Percentiles rank a stretch among this genome's conserved stretches.
phyloP scores from a whole-genome alignment of 768 basidiomycete species.

The Xanthoconium stramineum region DNA sequence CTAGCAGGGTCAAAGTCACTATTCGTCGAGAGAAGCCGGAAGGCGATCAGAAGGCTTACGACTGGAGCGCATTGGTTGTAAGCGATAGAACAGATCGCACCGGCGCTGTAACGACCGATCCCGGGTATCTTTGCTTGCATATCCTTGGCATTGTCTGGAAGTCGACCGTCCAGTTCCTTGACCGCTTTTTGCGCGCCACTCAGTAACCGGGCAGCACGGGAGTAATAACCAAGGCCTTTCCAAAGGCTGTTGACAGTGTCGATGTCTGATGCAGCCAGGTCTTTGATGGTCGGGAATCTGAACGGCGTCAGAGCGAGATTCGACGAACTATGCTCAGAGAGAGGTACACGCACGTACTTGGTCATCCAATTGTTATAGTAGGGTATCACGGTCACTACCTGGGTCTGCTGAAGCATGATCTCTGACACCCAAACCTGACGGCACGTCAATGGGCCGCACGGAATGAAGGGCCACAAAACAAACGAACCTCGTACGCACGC shows the following conservation, averaged over 20 bases:
- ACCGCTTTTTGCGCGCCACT: slow-evolving; percentile 81
- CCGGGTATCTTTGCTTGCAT: slow-evolving; percentile 85
- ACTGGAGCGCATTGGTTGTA: slow-evolving; percentile 82
- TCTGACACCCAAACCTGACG: slow-evolving; percentile 83
- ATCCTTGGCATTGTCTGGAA: slow-evolving; percentile 77
- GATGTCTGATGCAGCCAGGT: slow-evolving; percentile 68
- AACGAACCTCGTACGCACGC: slow-evolving; percentile 83
- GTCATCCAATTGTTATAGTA: slow-evolving; percentile 90
- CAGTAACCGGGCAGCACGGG: slow-evolving; percentile 78
- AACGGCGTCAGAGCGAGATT: neutral
- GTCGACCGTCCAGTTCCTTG: slow-evolving; percentile 56
- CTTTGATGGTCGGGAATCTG: slow-evolving; percentile 79
- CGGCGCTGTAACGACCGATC: slow-evolving; percentile 86
- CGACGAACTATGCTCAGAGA: neutral
- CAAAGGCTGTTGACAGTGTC: slow-evolving; percentile 87
- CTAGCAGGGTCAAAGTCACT: slow-evolving; percentile 35
- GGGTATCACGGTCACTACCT: slow-evolving; percentile 89
- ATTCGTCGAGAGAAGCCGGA: neutral
- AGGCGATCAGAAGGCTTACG: slow-evolving; percentile 44
- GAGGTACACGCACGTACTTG: slow-evolving; percentile 44
- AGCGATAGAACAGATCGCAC: slow-evolving; percentile 82
- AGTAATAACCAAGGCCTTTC: slow-evolving; percentile 93
- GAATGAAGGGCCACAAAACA: neutral
- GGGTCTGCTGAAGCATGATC: slow-evolving; percentile 96
- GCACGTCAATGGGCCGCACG: neutral